Base-by-base conservation (phyloP, 1,284 basidiomycete species). In the Trametes polyzona region DNA sequence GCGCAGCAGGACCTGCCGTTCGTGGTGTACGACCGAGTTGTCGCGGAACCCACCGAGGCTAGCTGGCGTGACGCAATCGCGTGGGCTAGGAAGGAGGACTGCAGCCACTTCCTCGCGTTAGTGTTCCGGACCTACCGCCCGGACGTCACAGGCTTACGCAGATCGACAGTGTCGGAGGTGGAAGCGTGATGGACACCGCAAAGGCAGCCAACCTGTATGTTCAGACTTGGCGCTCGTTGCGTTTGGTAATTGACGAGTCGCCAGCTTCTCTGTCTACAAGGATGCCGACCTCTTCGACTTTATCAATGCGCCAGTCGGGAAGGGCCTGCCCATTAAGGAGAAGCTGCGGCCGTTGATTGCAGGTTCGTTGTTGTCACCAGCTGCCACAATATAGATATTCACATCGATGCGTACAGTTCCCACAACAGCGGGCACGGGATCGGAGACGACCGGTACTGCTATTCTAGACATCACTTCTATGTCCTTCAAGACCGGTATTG, bases 381-480 rank as follows among this genome's bases (percentile, higher is more conserved):
- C 2, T 30, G 6, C 14, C 8, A 32, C 21, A 16, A 26, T 36
- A 21, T 10, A 9, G 52, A 16, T 54, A 63, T 33, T 47, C 19
- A 47, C n/a, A 8, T 4, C 16, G n/a, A 1, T 33, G 9, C 44
- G 19, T 47, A 8, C 58, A 86, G 85, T 98, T 21, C 95, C 95
- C 10, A 98, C 96, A 2, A 98, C 96, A 7, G 96, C 96, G 37
- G 95, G 96, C 49, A 98, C 96, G n/a, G 96, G 95, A 12, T 94
- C 93, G 2, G 95, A 98, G 74, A 98, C 96, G 1, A 98, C 96
- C 2, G 96, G 96, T n/a, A 93, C 96, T 1, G 94, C 96, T 14
- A 98, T 98, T 65, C 84, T 97, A 47, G 96, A 98, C 72, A 91
- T 95, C 58, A 88, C 93, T 0, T 94, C 93, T 0, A 85, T 84